These are phyloP conservation scores for Macrophomina phaseolina DNA, from an alignment of 2,329 filamentous ascomycete genomes.

Conservation along the genomic window DNA sequence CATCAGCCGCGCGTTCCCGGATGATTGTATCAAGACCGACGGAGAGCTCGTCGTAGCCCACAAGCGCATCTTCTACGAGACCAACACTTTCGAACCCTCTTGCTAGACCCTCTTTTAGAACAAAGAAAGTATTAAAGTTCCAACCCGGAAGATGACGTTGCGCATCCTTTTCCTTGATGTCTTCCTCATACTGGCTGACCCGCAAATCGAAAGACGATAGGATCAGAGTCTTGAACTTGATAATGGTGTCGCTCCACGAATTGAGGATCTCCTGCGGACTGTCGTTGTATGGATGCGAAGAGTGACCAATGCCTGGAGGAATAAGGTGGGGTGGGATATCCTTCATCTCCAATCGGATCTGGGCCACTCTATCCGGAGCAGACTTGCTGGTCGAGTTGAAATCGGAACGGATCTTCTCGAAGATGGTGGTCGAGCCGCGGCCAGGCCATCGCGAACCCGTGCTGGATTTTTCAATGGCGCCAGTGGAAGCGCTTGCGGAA, in stretches of 20 bases:
- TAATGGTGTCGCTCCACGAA: slow-evolving; percentile 82
- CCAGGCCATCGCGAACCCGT: slow-evolving; percentile 76
- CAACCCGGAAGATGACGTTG: slow-evolving; percentile 88
- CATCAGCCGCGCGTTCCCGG: slow-evolving; percentile 69
- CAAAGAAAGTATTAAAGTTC: slow-evolving; percentile 99
- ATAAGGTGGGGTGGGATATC: slow-evolving; percentile 52
- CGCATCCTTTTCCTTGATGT: slow-evolving; percentile 91
- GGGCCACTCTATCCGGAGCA: slow-evolving; percentile 77
- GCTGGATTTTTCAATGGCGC: slow-evolving; percentile 68
- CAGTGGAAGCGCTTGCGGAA: slow-evolving; percentile 52
- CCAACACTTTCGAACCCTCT: slow-evolving; percentile 96
- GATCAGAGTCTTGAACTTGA: slow-evolving; percentile 86
- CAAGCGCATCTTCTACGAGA: slow-evolving; percentile 90
- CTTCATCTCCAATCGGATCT: slow-evolving; percentile 73
- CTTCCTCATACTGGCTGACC: slow-evolving; percentile 94
- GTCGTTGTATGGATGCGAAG: slow-evolving; percentile 64
- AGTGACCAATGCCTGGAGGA: slow-evolving; percentile 43
- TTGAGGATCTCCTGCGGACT: slow-evolving; percentile 77
- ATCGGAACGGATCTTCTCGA: slow-evolving; percentile 89
- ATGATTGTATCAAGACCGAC: slow-evolving; percentile 85
- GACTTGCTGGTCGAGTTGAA: slow-evolving; percentile 82
- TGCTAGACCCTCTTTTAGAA: slow-evolving; percentile 92
- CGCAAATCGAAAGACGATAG: slow-evolving; percentile 87
- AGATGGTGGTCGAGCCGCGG: slow-evolving; percentile 76
- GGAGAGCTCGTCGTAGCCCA: slow-evolving; percentile 92